Evolutionary conservation across 108 stramenopile species (phyloP).

Genomic region (Stephanodiscus triporus): DNA sequence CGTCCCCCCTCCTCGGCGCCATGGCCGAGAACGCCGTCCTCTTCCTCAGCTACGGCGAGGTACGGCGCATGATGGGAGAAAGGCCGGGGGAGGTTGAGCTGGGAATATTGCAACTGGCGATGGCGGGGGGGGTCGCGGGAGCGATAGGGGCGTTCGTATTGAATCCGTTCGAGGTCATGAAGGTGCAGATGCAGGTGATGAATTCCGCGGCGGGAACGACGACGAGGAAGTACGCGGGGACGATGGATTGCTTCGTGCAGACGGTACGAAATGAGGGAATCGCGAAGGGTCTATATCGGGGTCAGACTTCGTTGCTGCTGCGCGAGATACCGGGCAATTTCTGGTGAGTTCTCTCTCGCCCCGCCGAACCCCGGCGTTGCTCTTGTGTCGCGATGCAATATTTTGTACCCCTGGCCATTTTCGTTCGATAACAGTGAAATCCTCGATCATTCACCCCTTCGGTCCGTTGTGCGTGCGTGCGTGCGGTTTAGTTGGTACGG

Average conservation of each 20-base stretch:
- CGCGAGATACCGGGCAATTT: constrained; percentile 58
- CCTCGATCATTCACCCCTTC: too few species aligned
- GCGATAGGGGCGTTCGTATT: constrained; percentile 38
- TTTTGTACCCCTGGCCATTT: too few species aligned
- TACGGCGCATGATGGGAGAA: constrained; percentile 43
- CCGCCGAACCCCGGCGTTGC: too few species aligned
- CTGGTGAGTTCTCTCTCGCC: background rate
- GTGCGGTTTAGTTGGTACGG: constrained; percentile 43
- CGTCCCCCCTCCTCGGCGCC: constrained; percentile 53
- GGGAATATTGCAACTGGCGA: constrained; percentile 38
- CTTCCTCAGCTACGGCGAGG: constrained; percentile 44
- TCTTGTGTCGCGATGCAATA: too few species aligned
- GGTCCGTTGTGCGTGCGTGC: too few species aligned
- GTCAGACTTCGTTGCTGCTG: constrained; percentile 36
- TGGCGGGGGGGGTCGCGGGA: constrained; percentile 50
- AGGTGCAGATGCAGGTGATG: constrained; percentile 53
- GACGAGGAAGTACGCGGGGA: constrained; percentile 39
- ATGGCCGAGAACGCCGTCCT: constrained; percentile 62
- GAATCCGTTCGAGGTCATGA: constrained; percentile 56
- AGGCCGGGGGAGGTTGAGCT: constrained; percentile 35
- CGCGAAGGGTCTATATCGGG: constrained; percentile 47
- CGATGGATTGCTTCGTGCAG: constrained; percentile 51
- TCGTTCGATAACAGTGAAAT: too few species aligned
- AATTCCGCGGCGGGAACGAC: constrained; percentile 24
- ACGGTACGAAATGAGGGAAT: constrained; percentile 54